These are phyloP conservation scores for Bromus sterilis DNA, from an alignment of 176 grass and related monocot species.

Conservation along the genomic window DNA sequence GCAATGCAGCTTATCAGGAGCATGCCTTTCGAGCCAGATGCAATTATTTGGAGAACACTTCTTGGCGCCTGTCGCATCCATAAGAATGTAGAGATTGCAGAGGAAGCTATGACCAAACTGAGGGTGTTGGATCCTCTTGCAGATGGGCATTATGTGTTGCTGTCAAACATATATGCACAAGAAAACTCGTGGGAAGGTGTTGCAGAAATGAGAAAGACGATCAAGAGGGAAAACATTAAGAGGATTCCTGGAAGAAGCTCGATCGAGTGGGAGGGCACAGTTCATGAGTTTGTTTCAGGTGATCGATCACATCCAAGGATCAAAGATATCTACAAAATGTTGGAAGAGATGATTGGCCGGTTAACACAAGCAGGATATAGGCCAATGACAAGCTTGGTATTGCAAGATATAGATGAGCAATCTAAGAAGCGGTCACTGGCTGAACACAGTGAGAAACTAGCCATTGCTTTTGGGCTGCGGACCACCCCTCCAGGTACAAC, in stretches of 20 bases:
- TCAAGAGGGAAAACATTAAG: slow-evolving; percentile 42
- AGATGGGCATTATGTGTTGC: slow-evolving; percentile 52
- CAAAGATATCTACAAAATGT: slow-evolving; percentile 49
- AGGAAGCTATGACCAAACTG: slow-evolving; percentile 55
- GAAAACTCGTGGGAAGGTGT: slow-evolving; percentile 62
- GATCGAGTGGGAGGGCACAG: slow-evolving; percentile 37
- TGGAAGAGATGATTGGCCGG: slow-evolving; percentile 49
- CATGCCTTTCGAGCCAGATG: slow-evolving; percentile 52
- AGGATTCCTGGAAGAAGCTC: slow-evolving; percentile 67
- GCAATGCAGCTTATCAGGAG: slow-evolving; percentile 44
- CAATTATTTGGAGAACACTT: slow-evolving; percentile 68
- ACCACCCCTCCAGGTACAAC: slow-evolving; percentile 42
- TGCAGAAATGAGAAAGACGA: slow-evolving; percentile 46
- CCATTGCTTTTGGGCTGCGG: slow-evolving; percentile 60
- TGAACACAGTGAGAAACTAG: slow-evolving; percentile 73
- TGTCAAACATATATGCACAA: slow-evolving; percentile 73
- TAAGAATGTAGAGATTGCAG: slow-evolving; percentile 57
- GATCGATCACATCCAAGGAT: slow-evolving; percentile 52
- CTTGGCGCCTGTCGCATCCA: slow-evolving; percentile 67
- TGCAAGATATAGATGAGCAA: slow-evolving; percentile 55
- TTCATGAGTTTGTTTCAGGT: slow-evolving; percentile 42
- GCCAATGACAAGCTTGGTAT: slow-evolving; percentile 55
- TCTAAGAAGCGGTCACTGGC: slow-evolving; percentile 38
- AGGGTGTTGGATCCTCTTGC: slow-evolving; percentile 46
- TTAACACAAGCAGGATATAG: slow-evolving; percentile 49